Evolutionary conservation across 1,139 yeast species (phyloP).

Genomic region (Pichia sp.): DNA sequence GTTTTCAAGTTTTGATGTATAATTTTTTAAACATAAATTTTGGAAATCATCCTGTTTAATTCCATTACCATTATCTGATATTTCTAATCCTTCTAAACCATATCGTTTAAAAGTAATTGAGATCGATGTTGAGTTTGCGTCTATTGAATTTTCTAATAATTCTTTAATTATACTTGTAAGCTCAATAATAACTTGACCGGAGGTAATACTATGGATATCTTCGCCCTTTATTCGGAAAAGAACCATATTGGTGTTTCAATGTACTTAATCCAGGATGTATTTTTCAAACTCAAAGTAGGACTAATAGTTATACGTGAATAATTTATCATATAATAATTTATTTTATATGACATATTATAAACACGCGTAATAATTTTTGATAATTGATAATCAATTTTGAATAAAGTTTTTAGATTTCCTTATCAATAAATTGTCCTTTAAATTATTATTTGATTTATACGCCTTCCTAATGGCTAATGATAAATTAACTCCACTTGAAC

Average conservation of each 20-base stretch:
- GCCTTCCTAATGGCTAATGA: not conserved
- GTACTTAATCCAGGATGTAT: no score
- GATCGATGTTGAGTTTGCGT: conserved; percentile 64
- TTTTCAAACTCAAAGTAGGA: no score
- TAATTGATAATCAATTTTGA: no score
- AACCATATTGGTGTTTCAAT: not conserved
- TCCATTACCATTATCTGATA: conserved; percentile 77
- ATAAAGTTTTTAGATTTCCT: no score
- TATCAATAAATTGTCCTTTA: no score
- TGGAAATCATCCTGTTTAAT: conserved; percentile 54
- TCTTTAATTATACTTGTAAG: conserved; percentile 76
- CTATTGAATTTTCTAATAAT: conserved; percentile 78
- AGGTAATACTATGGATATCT: conserved; percentile 71
- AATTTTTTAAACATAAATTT: conserved; percentile 60
- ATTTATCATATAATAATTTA: no score
- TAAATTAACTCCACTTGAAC: conserved; percentile 2
- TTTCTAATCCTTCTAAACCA: conserved; percentile 70
- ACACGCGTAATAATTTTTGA: no score
- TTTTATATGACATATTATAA: no score
- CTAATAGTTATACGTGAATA: no score
- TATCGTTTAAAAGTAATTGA: conserved; percentile 47
- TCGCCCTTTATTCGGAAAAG: conserved; percentile 36
- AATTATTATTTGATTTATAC: no score
- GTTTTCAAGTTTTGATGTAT: conserved; percentile 66
- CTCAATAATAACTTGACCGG: conserved; percentile 89